Percentiles rank a stretch among this genome's conserved stretches.
phyloP scores from a whole-genome alignment of 2,329 filamentous ascomycete species.

The Dactylellina cionopaga region DNA sequence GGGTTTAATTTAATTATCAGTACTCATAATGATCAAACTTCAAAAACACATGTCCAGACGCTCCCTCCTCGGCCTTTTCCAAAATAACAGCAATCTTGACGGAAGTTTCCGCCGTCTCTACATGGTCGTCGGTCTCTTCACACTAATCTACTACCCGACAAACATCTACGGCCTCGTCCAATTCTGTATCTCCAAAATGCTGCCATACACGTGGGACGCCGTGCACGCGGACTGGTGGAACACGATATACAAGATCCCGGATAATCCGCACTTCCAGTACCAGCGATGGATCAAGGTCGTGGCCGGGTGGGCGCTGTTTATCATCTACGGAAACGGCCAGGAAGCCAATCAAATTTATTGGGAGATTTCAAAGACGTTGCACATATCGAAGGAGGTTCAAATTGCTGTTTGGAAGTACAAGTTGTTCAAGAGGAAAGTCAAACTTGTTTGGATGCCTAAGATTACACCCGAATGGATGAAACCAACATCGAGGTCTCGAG shows the following conservation, averaged over 20 bases:
- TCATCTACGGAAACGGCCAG: conserved; percentile 72
- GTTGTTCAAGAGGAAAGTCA: conserved; percentile 15
- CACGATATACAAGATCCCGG: conserved; percentile 64
- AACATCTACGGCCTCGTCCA: conserved; percentile 65
- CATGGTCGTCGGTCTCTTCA: conserved; percentile 66
- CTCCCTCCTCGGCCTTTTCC: conserved; percentile 66
- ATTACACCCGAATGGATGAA: conserved; percentile 31
- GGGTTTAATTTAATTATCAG: conserved; percentile 60
- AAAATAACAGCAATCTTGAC: conserved; percentile 66
- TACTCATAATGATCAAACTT: conserved; percentile 70
- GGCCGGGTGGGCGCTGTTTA: conserved; percentile 68
- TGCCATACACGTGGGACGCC: conserved; percentile 66
- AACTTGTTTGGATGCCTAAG: conserved; percentile 20
- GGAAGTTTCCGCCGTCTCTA: conserved; percentile 72
- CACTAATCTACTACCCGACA: conserved; percentile 67
- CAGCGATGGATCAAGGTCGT: conserved; percentile 70
- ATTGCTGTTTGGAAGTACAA: conserved; percentile 9
- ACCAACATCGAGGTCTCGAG: background rate
- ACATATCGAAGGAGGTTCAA: conserved; percentile 7
- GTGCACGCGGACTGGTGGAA: conserved; percentile 67
- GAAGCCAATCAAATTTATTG: conserved; percentile 70
- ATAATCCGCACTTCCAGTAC: conserved; percentile 63
- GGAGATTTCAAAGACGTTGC: conserved; percentile 59
- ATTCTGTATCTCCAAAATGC: conserved; percentile 61
- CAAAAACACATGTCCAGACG: conserved; percentile 70